Percentiles rank a stretch among this genome's conserved stretches.
These are phyloP conservation scores for Kalmusia sp. DNA, from an alignment of 2,329 filamentous ascomycete genomes.

Conservation along the genomic window DNA sequence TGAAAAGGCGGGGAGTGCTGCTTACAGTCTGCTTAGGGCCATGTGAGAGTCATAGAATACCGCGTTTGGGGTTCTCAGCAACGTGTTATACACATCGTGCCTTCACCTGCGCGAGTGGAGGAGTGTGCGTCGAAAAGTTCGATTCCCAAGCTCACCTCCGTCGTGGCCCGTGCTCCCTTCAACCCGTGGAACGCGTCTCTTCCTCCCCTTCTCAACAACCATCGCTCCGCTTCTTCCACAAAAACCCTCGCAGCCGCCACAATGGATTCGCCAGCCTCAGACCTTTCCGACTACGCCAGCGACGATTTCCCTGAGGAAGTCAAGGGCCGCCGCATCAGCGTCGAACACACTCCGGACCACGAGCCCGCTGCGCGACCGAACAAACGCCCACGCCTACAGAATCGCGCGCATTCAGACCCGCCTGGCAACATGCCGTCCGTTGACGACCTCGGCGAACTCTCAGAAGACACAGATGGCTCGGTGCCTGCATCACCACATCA, in stretches of 20 bases:
- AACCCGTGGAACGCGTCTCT: not conserved
- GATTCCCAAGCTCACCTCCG: not conserved
- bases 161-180: slow-evolving; percentile 3
- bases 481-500: slow-evolving; percentile 63
- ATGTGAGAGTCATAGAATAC: no score
- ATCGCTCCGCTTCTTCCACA: not conserved
- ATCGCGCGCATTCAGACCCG: slow-evolving; percentile 42
- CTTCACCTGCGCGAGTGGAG: not conserved
- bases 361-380: slow-evolving; percentile 50
- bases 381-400: slow-evolving; percentile 47
- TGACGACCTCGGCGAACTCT: slow-evolving; percentile 70
- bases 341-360: slow-evolving; percentile 52
- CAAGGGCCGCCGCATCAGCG: slow-evolving; percentile 56
- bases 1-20: not conserved
- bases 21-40: not conserved
- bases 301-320: slow-evolving; percentile 68
- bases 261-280: slow-evolving; percentile 65
- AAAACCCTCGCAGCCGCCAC: not conserved
- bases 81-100: not conserved
- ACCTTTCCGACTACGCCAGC: slow-evolving; percentile 69
- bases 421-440: slow-evolving; percentile 22
- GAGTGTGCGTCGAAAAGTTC: not conserved
- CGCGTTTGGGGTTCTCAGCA: no score
- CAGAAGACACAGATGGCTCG: slow-evolving; percentile 86
- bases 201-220: slow-evolving; percentile 7